phyloP scores from a whole-genome alignment of 2,329 filamentous ascomycete genomes.

The Hymenoscyphus salicellus region DNA sequence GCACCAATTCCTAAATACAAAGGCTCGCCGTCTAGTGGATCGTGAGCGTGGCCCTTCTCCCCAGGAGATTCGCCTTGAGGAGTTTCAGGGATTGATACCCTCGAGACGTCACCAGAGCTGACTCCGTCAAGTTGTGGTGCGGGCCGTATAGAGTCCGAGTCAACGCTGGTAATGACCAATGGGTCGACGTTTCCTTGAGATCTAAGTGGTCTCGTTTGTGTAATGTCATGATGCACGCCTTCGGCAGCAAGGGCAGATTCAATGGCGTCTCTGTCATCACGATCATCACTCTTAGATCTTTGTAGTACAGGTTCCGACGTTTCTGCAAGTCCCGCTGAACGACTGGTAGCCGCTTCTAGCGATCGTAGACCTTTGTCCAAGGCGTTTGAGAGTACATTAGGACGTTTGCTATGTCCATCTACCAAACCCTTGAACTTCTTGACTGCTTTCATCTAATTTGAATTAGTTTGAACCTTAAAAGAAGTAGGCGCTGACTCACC shows the following conservation, averaged over 20 bases:
- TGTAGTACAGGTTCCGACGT: slow-evolving; percentile 28
- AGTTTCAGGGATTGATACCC: slow-evolving; percentile 18
- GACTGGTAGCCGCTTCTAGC: slow-evolving; percentile 42
- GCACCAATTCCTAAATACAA: slow-evolving; percentile 76
- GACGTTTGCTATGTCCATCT: slow-evolving; percentile 47
- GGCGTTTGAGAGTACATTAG: slow-evolving; percentile 53
- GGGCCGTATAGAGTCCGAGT: not conserved
- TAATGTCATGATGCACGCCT: slow-evolving; percentile 50
- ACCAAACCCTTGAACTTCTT: slow-evolving; percentile 80
- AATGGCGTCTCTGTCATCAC: slow-evolving; percentile 47
- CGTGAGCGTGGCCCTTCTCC: slow-evolving; percentile 61
- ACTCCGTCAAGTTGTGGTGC: not conserved
- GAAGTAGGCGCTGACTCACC: slow-evolving; percentile 44
- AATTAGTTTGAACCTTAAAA: slow-evolving; percentile 12
- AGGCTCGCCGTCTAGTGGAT: slow-evolving; percentile 59
- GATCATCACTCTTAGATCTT: slow-evolving; percentile 49
- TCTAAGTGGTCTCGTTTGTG: slow-evolving; percentile 25
- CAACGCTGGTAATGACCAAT: not conserved
- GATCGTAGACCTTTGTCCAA: slow-evolving; percentile 57
- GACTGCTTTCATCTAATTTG: slow-evolving; percentile 76
- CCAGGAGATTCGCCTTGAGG: slow-evolving; percentile 39
- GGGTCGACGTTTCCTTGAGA: slow-evolving; percentile 13
- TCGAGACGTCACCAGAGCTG: not conserved
- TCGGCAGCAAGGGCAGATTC: slow-evolving; percentile 51
- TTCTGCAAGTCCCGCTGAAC: slow-evolving; percentile 45